Conservation (phyloP, 495 filamentous ascomycete genomes). For the Trypethelium eluteriae region DNA sequence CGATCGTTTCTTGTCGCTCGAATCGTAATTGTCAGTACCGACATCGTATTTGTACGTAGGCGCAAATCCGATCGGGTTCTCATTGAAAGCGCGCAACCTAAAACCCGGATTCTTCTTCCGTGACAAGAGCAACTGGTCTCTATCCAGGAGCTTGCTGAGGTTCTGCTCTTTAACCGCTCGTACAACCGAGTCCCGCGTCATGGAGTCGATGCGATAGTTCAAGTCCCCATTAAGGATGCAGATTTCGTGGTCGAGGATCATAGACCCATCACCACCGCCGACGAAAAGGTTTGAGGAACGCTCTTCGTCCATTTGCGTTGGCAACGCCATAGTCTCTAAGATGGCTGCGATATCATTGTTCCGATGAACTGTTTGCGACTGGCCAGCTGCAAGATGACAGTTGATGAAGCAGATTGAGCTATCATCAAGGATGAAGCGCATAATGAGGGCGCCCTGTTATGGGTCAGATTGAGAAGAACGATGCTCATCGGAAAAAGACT, state of each 20-base stretch:
- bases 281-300: constrained; percentile 67
- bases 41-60: constrained; percentile 91
- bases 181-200: constrained; percentile 84
- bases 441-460: constrained; percentile 68
- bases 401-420: constrained; percentile 93
- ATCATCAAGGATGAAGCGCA: constrained; percentile 86
- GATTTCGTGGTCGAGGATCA: constrained; percentile 95
- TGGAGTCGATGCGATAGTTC: constrained; percentile 98
- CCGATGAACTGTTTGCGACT: constrained; percentile 77
- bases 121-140: constrained; percentile 86
- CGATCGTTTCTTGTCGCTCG: constrained; percentile 87
- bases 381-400: constrained; percentile 92
- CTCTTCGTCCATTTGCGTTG: constrained; percentile 51
- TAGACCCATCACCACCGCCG: constrained; percentile 84
- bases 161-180: constrained; percentile 71
- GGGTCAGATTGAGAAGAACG: background rate
- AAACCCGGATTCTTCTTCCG: constrained; percentile 82
- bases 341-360: constrained; percentile 92
- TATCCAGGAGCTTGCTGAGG: constrained; percentile 80
- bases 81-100: constrained; percentile 74
- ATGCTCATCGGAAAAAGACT: constrained; percentile 15
- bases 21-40: constrained; percentile 86
- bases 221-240: constrained; percentile 94
- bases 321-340: constrained; percentile 67
- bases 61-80: constrained; percentile 78